These are phyloP conservation scores for Rhynchospora tenuis DNA, from an alignment of 176 grass and related monocot genomes.

Conservation along the genomic window DNA sequence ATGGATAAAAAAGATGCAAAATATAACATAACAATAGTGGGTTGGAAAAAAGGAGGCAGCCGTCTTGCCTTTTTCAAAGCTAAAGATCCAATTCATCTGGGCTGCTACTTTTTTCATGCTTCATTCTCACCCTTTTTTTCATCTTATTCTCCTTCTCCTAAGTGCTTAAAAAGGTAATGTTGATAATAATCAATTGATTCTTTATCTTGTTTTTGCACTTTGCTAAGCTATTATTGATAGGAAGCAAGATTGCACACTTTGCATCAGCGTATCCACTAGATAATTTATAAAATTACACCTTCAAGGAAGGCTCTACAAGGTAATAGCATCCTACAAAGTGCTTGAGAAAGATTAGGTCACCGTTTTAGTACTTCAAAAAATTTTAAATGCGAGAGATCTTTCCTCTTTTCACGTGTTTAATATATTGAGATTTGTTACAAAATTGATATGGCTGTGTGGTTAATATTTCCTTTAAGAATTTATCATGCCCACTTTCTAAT, in stretches of 20 bases:
- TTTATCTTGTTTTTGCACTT: background rate
- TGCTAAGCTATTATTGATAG: background rate
- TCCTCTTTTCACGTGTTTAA: background rate
- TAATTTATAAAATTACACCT: conserved; percentile 4
- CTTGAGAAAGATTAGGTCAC: background rate
- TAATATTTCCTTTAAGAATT: background rate
- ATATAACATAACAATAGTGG: background rate
- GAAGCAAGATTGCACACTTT: conserved; percentile 9
- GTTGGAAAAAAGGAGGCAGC: conserved; percentile 32
- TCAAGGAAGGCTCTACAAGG: background rate
- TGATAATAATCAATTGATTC: conserved; percentile 6
- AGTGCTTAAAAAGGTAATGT: conserved; percentile 2
- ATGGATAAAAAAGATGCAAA: background rate
- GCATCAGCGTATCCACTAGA: conserved; percentile 20
- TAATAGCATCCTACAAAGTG: background rate
- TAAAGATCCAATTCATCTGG: conserved; percentile 3
- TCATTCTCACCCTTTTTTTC: background rate
- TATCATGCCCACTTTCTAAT: too few species aligned
- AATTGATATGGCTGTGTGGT: background rate
- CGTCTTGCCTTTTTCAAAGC: conserved; percentile 25
- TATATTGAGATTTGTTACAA: background rate
- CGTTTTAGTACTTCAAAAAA: too few species aligned
- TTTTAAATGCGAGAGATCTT: background rate
- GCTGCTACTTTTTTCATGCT: conserved; percentile 23
- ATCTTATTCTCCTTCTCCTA: background rate